These are phyloP conservation scores for Gossypium stocksii DNA, from an alignment of 345 rosid genomes.

Conservation along the genomic window DNA sequence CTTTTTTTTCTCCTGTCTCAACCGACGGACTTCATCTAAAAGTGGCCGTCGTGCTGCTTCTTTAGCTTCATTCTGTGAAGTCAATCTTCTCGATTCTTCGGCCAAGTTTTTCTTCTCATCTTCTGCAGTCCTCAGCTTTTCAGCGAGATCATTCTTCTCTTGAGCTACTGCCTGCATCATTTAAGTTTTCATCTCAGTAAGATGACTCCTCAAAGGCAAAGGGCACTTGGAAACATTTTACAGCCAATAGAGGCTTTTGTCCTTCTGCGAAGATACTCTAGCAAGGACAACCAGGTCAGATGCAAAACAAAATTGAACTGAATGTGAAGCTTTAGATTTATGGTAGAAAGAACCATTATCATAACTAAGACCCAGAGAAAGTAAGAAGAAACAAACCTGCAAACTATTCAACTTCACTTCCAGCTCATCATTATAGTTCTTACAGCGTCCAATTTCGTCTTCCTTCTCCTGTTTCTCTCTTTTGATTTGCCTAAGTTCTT, in stretches of 20 bases:
- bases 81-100: background rate
- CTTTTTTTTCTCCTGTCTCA: background rate
- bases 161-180: background rate
- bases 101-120: background rate
- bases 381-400: too few relatives aligned
- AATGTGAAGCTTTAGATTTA: too few relatives aligned
- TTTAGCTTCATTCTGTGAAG: background rate
- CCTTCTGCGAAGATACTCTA: too few relatives aligned
- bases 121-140: background rate
- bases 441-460: background rate
- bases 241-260: background rate
- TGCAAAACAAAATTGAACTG: too few relatives aligned
- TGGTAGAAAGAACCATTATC: too few relatives aligned
- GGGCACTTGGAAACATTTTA: background rate
- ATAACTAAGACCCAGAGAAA: too few relatives aligned
- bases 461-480: background rate
- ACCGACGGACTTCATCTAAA: background rate
- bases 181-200: background rate
- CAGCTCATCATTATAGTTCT: background rate
- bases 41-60: background rate
- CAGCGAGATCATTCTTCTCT: constrained; percentile 2
- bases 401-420: background rate
- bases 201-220: too few relatives aligned
- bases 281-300: too few relatives aligned
- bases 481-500: background rate